phyloP scores from a whole-genome alignment of 2,329 filamentous ascomycete species.

The Chaetomium strumarium region DNA sequence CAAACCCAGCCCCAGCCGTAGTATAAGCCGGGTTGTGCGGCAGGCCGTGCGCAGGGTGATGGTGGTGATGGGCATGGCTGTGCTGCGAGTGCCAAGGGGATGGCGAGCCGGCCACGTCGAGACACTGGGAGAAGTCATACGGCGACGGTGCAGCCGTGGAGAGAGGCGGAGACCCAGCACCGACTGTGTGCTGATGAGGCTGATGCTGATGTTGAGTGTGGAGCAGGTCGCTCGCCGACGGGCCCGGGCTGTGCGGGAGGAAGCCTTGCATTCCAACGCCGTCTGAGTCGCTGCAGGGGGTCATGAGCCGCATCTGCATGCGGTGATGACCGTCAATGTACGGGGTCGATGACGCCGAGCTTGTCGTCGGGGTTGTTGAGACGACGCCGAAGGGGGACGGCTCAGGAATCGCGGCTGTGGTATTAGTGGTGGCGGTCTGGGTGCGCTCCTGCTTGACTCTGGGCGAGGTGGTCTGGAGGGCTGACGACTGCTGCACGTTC shows the following conservation, averaged over 20 bases:
- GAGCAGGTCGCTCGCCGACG: constrained; percentile 27
- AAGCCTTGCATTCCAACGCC: constrained; percentile 26
- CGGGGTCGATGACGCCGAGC: constrained; percentile 29
- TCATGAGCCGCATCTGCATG: constrained; percentile 41
- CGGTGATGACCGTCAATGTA: constrained; percentile 25
- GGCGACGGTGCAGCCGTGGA: constrained; percentile 29
- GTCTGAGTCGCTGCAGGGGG: constrained; percentile 49
- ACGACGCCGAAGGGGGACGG: constrained; percentile 5
- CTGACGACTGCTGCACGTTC: neutral
- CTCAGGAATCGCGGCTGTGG: constrained; percentile 3
- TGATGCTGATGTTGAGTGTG: neutral
- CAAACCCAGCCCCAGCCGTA: neutral
- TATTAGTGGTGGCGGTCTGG: neutral
- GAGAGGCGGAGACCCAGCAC: constrained; percentile 17
- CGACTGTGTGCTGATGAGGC: neutral
- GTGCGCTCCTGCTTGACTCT: constrained; percentile 14
- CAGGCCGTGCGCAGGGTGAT: neutral
- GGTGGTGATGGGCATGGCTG: neutral
- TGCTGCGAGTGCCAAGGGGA: constrained; percentile 21
- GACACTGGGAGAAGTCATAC: constrained; percentile 30
- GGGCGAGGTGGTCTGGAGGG: constrained; percentile 1
- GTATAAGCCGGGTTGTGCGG: neutral
- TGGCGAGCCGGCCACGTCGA: constrained; percentile 15
- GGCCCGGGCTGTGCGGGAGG: constrained; percentile 30
- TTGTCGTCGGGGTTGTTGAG: neutral